These are phyloP conservation scores for Solanum hybrid DNA, from an alignment of 305 asterid genomes.

Conservation along the genomic window DNA sequence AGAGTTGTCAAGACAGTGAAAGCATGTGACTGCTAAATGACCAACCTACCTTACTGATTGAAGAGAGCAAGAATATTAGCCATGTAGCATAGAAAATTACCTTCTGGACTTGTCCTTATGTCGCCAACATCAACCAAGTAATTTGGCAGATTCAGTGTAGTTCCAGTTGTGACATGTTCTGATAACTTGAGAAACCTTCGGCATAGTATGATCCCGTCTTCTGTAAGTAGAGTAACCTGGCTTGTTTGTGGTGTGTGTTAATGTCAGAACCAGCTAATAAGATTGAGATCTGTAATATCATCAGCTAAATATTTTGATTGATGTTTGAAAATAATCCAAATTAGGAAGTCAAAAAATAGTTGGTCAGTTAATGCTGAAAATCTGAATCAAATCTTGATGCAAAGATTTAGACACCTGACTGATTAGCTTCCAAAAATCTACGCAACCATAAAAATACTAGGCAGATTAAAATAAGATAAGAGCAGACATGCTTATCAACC, in stretches of 20 bases:
- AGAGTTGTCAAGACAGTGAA: not conserved
- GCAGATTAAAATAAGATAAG: not conserved
- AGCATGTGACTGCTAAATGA: not conserved
- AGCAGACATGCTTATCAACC: not conserved
- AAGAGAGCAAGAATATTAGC: not conserved
- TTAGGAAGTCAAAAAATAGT: not conserved
- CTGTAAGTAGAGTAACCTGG: slow-evolving; percentile 24
- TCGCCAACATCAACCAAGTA: slow-evolving; percentile 27
- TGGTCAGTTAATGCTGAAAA: not conserved
- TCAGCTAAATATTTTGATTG: not conserved
- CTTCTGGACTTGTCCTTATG: slow-evolving; percentile 12
- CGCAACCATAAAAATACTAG: not conserved
- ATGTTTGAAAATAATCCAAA: not conserved
- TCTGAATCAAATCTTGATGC: not conserved
- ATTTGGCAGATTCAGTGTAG: slow-evolving; percentile 16
- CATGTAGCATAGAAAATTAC: slow-evolving; percentile 6
- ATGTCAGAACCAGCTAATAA: not conserved
- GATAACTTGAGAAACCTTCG: slow-evolving; percentile 18
- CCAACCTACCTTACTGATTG: slow-evolving; percentile 1
- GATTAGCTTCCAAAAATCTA: not conserved
- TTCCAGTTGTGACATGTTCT: slow-evolving; percentile 19
- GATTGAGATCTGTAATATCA: not conserved
- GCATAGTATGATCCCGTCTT: slow-evolving; percentile 18
- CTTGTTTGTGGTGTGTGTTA: slow-evolving; percentile 5
- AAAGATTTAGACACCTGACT: not conserved